phyloP scores from a whole-genome alignment of 441 rosid species.

The Jatropha multifida region DNA sequence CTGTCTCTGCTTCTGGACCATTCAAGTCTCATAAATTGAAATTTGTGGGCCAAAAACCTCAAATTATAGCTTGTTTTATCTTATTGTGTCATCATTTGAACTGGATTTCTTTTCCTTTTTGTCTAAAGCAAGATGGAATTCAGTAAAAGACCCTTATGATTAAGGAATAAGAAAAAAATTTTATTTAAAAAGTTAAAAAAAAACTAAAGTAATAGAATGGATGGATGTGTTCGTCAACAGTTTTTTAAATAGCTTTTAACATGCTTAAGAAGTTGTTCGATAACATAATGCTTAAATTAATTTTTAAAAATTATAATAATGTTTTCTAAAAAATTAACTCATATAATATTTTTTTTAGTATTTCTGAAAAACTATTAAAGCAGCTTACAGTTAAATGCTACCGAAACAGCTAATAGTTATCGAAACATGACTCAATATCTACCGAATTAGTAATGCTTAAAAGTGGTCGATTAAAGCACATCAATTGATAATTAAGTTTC shows the following conservation, averaged over 20 bases:
- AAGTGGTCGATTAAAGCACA: conserved; percentile 18
- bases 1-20: conserved; percentile 24
- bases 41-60: conserved; percentile 18
- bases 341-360: no score
- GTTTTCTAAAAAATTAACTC: no score
- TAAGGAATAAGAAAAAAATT: conserved; percentile 20
- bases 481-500: neutral
- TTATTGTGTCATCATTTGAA: conserved; percentile 26
- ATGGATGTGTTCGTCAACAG: no score
- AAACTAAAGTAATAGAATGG: neutral
- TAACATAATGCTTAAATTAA: no score
- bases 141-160: conserved; percentile 21
- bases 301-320: no score
- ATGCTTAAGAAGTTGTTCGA: no score
- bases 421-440: no score
- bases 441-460: conserved; percentile 9
- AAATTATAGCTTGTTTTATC: conserved; percentile 12
- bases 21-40: conserved; percentile 16
- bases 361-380: no score
- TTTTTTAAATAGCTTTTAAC: no score
- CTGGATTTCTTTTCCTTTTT: conserved; percentile 20
- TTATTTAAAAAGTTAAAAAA: neutral
- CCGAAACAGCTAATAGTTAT: no score
- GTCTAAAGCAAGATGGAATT: conserved; percentile 28
- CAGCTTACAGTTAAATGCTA: no score